Evolutionary conservation across 805 yeast genomes (phyloP), one percentile per base, ranked within the genome.

Genomic region (Zygotorulaspora florentina): DNA sequence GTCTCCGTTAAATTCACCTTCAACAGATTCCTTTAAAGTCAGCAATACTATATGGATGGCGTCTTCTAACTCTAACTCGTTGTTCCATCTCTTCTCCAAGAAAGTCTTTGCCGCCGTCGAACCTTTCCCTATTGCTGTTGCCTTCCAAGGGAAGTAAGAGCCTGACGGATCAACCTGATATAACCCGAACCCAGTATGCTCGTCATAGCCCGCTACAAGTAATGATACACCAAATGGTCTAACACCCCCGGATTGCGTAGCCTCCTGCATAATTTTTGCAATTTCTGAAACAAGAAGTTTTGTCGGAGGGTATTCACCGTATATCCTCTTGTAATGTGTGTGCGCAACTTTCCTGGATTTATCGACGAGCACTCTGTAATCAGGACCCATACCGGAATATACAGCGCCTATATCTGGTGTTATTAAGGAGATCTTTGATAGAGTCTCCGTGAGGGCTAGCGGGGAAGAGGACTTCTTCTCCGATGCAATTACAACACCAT

Each of bases 141-240:
- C 99, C 69, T 91, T 93, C 99, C 99, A 93, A 8, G 99, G 98
- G 76, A 87, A 93, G 67, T 85, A 93, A 34, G 96, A 82, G 8
- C 99, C 99, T 3, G 96, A 85, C 3, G 99, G 99, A 70, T 93
- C 99, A 39, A 93, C 95, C 70, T 93, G 99, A 67, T 93, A 93
- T 49, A 93, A 74, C 63, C 86, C 86, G 67, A 79, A 90, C 12
- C 79, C 74, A 57, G 76, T 80, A 47, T 74, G 74, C 30, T 84
- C 88, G 64, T 93, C 98, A 64, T 87, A 79, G 17, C 99, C 99
- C 8, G 97, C 99, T 15, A 93, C 89, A 46, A 93, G 73, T 46
- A 93, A 72, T 9, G 96, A 87, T 17, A 95, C 97, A 50, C 99
- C 99, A 65, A 82, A 93, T n/a, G 99, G 99, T 65, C 99, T 81